Percentiles rank a stretch among this genome's conserved stretches.
phyloP scores from a whole-genome alignment of 2,329 filamentous ascomycete species.

The Microdochium nivale region DNA sequence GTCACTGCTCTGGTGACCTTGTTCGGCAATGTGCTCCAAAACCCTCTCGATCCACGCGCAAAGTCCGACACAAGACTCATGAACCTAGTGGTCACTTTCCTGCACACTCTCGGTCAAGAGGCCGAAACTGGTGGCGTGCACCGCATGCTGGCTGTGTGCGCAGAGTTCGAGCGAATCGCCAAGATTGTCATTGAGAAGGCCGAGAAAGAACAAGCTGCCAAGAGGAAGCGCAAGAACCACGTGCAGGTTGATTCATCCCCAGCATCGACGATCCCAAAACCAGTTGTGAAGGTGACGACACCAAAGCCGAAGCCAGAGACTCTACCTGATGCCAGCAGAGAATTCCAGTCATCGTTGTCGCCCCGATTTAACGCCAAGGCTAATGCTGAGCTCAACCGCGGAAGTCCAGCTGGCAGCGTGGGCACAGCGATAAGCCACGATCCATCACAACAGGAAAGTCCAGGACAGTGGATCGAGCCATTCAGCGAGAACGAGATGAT shows the following conservation, averaged over 20 bases:
- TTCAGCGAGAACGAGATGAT: constrained; percentile 25
- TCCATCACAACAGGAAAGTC: constrained; percentile 26
- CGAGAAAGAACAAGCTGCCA: constrained; percentile 72
- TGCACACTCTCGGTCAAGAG: constrained; percentile 82
- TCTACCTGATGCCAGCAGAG: constrained; percentile 3
- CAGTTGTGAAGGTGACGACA: constrained; percentile 15
- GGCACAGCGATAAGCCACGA: constrained; percentile 3
- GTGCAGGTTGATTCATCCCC: constrained; percentile 10
- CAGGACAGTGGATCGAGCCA: not conserved
- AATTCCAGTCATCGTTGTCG: constrained; percentile 11
- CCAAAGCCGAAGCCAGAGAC: constrained; percentile 21
- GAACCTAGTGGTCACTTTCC: constrained; percentile 85
- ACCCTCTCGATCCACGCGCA: constrained; percentile 81
- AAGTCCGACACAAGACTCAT: constrained; percentile 85
- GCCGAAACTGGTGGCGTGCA: constrained; percentile 85
- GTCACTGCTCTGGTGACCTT: constrained; percentile 90
- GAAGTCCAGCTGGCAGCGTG: constrained; percentile 2
- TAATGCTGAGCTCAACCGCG: not conserved
- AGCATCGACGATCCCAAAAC: constrained; percentile 13
- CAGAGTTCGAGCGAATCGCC: constrained; percentile 94
- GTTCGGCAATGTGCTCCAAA: constrained; percentile 94
- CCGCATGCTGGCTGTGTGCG: constrained; percentile 86
- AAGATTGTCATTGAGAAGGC: constrained; percentile 84
- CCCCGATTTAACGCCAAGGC: constrained; percentile 21
- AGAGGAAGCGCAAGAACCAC: constrained; percentile 71